Evolutionary conservation across 139 green algal species (phyloP), one percentile per base, ranked within the genome.

Genomic region (Chlamydomonas schloesseri): DNA sequence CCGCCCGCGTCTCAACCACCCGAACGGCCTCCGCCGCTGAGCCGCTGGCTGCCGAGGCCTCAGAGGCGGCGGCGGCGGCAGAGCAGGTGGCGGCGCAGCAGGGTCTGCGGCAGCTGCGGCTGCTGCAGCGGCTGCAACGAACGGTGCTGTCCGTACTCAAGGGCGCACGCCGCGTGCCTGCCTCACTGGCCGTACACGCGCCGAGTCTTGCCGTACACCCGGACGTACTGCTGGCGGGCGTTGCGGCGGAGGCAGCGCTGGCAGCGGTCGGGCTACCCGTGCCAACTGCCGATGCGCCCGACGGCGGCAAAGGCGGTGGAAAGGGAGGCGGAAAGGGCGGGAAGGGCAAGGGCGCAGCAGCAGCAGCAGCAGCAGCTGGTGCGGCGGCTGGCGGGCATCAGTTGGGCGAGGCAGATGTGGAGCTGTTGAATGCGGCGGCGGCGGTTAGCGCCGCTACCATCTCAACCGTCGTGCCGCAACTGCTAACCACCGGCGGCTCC

Each of bases 401-500:
- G 50, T 24, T 34, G 68, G 5, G 33, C 3, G 29, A 46, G 21
- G 62, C 9, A 14, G 21, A 55, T 67, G 24, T 31, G 37, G 14
- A 81, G 60, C 36, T 88, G 72, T 37, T 88, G 37, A 46, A 26
- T 21, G 71, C 53, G 29, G 60, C 73, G 9, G n/a, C 36, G n/a
- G 31, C 24, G 23, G 24, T 70, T 21, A 62, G 26, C 8, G 36
- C 46, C 21, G 34, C 18, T 37, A 78, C 67, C 5, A 46, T 15
- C 0, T 1, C 8, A 46, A 17, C 21, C 20, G 37, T 83, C 60
- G 24, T 71, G 26, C 58, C 62, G 60, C 29, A 37, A 72, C 47
- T 88, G 62, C 83, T 88, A 62, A 73, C 77, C 64, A 15, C 9
- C 46, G 42, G 73, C 29, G 83, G 83, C 17, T 71, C 83, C 26